Conservation (phyloP, 495 filamentous ascomycete species). For the Echria macrotheca region DNA sequence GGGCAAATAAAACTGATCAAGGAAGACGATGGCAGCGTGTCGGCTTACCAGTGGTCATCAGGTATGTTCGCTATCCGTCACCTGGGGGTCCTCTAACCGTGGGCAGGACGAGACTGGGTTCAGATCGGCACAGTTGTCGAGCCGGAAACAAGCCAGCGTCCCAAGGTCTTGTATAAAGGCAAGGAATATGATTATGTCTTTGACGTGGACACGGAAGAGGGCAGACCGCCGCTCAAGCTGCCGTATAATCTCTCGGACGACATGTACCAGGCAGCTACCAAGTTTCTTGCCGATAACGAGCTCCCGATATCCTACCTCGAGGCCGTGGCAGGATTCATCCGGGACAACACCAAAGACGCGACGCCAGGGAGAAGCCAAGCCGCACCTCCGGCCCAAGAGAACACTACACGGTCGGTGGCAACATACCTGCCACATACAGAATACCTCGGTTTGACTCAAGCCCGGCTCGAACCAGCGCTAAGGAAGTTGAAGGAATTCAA, state of each 20-base stretch:
- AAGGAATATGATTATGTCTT: conserved; percentile 97
- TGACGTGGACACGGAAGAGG: conserved; percentile 95
- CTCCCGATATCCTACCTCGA: conserved; percentile 87
- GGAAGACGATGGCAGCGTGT: conserved; percentile 71
- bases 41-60: conserved; percentile 74
- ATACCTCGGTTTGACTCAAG: conserved; percentile 65
- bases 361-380: conserved; percentile 56
- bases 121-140: conserved; percentile 92
- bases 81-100: background rate
- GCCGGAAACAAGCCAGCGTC: conserved; percentile 72
- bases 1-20: conserved; percentile 89
- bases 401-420: conserved; percentile 38
- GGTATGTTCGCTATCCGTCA: conserved; percentile 21
- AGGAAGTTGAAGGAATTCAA: conserved; percentile 26
- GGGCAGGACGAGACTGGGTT: conserved; percentile 57
- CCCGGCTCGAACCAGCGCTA: conserved; percentile 31
- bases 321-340: conserved; percentile 90
- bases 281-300: conserved; percentile 87
- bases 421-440: conserved; percentile 72
- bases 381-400: conserved; percentile 46
- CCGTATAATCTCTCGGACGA: conserved; percentile 92
- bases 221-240: conserved; percentile 86
- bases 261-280: conserved; percentile 85
- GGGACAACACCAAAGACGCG: conserved; percentile 80
- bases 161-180: conserved; percentile 66